Evolutionary conservation across 495 filamentous ascomycete genomes (phyloP).

Genomic region (Lichenothelia convexa): DNA sequence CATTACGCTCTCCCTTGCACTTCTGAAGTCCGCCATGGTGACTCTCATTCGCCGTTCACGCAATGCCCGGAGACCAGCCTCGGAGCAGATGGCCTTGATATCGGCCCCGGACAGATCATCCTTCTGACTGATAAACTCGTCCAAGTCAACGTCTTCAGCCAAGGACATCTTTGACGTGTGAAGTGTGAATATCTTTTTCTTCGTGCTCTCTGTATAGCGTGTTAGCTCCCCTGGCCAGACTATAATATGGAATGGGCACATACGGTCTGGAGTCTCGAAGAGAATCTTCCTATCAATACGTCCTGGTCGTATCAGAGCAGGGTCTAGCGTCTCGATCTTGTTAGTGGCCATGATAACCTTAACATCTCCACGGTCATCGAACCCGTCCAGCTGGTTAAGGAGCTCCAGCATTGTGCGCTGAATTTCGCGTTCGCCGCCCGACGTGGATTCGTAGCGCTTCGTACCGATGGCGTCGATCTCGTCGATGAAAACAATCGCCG

Average conservation of each 20-base stretch:
- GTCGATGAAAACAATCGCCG: slow-evolving; percentile 97
- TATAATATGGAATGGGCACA: too few species aligned
- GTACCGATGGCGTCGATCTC: slow-evolving; percentile 99
- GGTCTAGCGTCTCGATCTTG: slow-evolving; percentile 97
- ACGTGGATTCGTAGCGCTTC: slow-evolving; percentile 95
- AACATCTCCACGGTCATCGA: slow-evolving; percentile 96
- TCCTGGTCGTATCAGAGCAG: slow-evolving; percentile 87
- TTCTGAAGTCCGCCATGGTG: slow-evolving; percentile 94
- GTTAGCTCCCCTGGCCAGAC: too few species aligned
- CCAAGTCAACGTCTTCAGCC: slow-evolving; percentile 84
- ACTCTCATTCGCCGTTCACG: slow-evolving; percentile 94
- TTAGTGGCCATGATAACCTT: slow-evolving; percentile 99
- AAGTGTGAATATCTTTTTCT: slow-evolving; percentile 99
- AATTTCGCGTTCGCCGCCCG: slow-evolving; percentile 91
- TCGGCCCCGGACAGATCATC: slow-evolving; percentile 95
- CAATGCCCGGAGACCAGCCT: slow-evolving; percentile 88
- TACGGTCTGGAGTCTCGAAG: slow-evolving; percentile 95
- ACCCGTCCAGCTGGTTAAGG: slow-evolving; percentile 95
- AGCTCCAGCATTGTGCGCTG: slow-evolving; percentile 98
- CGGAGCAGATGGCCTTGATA: slow-evolving; percentile 97
- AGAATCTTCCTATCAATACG: slow-evolving; percentile 99
- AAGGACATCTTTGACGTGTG: slow-evolving; percentile 99
- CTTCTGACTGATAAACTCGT: slow-evolving; percentile 97
- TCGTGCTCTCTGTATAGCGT: slow-evolving; percentile 58
- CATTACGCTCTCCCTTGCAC: slow-evolving; percentile 81